Percentiles rank a stretch among this genome's conserved stretches.
Conservation (phyloP, 331 rosid genomes). For the Acacia pycnantha region DNA sequence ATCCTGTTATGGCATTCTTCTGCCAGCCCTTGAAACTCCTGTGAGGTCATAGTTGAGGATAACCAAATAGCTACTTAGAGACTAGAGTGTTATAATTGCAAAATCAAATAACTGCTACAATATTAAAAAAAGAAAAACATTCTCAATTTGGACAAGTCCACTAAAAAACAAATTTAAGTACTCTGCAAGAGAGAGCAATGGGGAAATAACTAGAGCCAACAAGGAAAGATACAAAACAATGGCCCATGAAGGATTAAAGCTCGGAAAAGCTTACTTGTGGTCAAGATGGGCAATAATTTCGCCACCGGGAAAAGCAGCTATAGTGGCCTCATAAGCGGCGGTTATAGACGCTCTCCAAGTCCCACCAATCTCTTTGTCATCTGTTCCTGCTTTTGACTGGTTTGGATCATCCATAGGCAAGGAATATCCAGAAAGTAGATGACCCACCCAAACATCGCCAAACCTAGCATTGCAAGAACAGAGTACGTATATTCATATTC, state of each 20-base stretch:
- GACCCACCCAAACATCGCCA: slow-evolving; percentile 94
- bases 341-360: slow-evolving; percentile 82
- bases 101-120: background rate
- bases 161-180: background rate
- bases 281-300: slow-evolving; percentile 93
- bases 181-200: background rate
- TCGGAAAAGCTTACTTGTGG: slow-evolving; percentile 71
- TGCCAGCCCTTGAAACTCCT: slow-evolving; percentile 99
- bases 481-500: slow-evolving; percentile 1
- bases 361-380: slow-evolving; percentile 65
- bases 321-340: slow-evolving; percentile 75
- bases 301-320: slow-evolving; percentile 82
- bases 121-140: background rate
- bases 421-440: slow-evolving; percentile 92
- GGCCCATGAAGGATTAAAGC: slow-evolving; percentile 17
- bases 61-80: slow-evolving; percentile 1
- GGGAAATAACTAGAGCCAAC: background rate
- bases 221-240: background rate
- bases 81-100: background rate
- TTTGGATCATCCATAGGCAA: slow-evolving; percentile 92
- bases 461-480: slow-evolving; percentile 50
- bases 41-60: slow-evolving; percentile 29
- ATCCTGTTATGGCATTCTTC: slow-evolving; percentile 79
- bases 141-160: background rate
- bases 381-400: slow-evolving; percentile 54